Conservation (phyloP, 2,329 filamentous ascomycete species). For the Penicillium expansum region DNA sequence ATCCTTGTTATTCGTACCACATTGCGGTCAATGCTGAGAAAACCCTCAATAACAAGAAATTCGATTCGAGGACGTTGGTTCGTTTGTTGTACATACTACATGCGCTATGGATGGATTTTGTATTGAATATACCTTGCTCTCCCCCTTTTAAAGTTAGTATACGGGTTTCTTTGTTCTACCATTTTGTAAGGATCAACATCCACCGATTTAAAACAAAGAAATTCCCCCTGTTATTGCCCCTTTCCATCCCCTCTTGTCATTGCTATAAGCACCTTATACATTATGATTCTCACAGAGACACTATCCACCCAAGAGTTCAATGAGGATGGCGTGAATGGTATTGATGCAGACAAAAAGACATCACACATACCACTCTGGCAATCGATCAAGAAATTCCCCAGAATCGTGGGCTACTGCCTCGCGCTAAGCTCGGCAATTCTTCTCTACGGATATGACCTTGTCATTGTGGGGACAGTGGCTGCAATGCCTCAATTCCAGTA, state of each 20-base stretch:
- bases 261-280: neutral
- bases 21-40: neutral
- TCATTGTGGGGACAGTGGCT: constrained; percentile 28
- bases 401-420: constrained; percentile 17
- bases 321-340: neutral
- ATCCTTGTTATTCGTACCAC: neutral
- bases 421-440: constrained; percentile 23
- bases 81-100: constrained; percentile 1
- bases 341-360: neutral
- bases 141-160: neutral
- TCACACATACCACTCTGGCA: constrained; percentile 16
- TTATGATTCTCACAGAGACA: neutral
- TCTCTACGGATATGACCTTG: constrained; percentile 30
- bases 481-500: constrained; percentile 31
- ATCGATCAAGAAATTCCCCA: constrained; percentile 15
- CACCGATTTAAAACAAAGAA: neutral
- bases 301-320: constrained; percentile 1
- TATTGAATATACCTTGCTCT: constrained; percentile 3
- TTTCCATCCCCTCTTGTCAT: neutral
- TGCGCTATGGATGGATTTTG: constrained; percentile 4
- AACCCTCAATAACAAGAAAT: neutral
- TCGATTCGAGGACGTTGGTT: neutral
- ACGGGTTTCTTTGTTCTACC: neutral
- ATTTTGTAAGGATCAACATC: neutral
- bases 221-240: too few species aligned